Evolutionary conservation across 805 yeast genomes (phyloP).

Genomic region (Suhomyces pyralidae): DNA sequence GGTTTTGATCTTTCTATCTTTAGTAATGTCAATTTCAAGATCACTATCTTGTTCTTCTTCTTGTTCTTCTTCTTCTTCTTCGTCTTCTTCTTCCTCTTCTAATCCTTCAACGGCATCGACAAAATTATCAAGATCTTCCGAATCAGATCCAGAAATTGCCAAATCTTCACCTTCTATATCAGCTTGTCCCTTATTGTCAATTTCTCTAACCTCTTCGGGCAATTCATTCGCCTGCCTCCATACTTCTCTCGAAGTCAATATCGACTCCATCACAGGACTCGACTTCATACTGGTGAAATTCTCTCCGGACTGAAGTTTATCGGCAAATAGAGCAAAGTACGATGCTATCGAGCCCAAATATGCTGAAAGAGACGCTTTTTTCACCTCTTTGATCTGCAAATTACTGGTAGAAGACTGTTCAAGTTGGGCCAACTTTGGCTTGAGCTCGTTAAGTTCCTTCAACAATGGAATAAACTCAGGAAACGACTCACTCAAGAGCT

Average conservation of each 20-base stretch:
- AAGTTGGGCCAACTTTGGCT: slow-evolving; percentile 36
- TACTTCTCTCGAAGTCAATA: slow-evolving; percentile 75
- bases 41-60: slow-evolving; percentile 36
- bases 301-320: slow-evolving; percentile 52
- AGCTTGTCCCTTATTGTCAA: slow-evolving; percentile 12
- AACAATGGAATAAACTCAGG: slow-evolving; percentile 84
- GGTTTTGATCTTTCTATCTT: slow-evolving; percentile 49
- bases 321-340: slow-evolving; percentile 72
- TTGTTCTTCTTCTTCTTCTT: slow-evolving; percentile 16
- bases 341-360: slow-evolving; percentile 76
- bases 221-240: slow-evolving; percentile 80
- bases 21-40: slow-evolving; percentile 45
- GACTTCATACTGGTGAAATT: slow-evolving; percentile 65
- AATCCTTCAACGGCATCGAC: slow-evolving; percentile 20
- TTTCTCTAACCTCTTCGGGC: slow-evolving; percentile 22
- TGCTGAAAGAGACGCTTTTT: slow-evolving; percentile 68
- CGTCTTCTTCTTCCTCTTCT: slow-evolving; percentile 10
- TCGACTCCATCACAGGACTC: slow-evolving; percentile 85
- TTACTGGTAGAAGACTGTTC: not conserved
- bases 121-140: slow-evolving; percentile 15
- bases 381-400: slow-evolving; percentile 37
- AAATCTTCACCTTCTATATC: slow-evolving; percentile 7
- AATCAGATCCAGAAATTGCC: slow-evolving; percentile 4
- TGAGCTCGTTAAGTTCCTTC: slow-evolving; percentile 51
- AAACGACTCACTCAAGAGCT: slow-evolving; percentile 56